Conservation (phyloP, 176 grass and related monocot genomes). For the Guadua angustifolia region DNA sequence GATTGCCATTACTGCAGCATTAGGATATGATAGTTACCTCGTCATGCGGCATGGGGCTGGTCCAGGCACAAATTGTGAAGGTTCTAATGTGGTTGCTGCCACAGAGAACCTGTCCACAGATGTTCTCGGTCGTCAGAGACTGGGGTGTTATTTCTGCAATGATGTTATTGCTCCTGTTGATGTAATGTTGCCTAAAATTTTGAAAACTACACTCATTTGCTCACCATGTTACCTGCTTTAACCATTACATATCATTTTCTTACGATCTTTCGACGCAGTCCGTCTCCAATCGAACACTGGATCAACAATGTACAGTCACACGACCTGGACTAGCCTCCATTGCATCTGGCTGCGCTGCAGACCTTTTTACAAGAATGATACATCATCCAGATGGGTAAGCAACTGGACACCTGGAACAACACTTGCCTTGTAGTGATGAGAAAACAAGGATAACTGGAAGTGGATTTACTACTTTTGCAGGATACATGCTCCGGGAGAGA, state of each 20-base stretch:
- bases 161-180: slow-evolving; percentile 93
- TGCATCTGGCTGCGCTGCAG: slow-evolving; percentile 73
- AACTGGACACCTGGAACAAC: slow-evolving; percentile 4
- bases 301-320: slow-evolving; percentile 98
- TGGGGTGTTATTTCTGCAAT: slow-evolving; percentile 96
- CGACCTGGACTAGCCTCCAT: slow-evolving; percentile 89
- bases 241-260: slow-evolving; percentile 14
- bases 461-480: slow-evolving; percentile 53
- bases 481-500: slow-evolving; percentile 85
- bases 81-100: slow-evolving; percentile 34
- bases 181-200: slow-evolving; percentile 58
- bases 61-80: slow-evolving; percentile 54
- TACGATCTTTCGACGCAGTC: slow-evolving; percentile 58
- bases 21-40: slow-evolving; percentile 97
- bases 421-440: background rate
- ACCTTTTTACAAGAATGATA: slow-evolving; percentile 81
- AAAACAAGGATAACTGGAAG: slow-evolving; percentile 2
- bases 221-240: slow-evolving; percentile 13
- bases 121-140: slow-evolving; percentile 54
- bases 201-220: slow-evolving; percentile 18
- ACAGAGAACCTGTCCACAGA: slow-evolving; percentile 40
- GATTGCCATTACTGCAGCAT: slow-evolving; percentile 90
- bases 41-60: slow-evolving; percentile 94
- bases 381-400: slow-evolving; percentile 89
- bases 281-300: slow-evolving; percentile 84